Base-by-base conservation (phyloP, 768 basidiomycete species). In the Boletus eberwhitei region DNA sequence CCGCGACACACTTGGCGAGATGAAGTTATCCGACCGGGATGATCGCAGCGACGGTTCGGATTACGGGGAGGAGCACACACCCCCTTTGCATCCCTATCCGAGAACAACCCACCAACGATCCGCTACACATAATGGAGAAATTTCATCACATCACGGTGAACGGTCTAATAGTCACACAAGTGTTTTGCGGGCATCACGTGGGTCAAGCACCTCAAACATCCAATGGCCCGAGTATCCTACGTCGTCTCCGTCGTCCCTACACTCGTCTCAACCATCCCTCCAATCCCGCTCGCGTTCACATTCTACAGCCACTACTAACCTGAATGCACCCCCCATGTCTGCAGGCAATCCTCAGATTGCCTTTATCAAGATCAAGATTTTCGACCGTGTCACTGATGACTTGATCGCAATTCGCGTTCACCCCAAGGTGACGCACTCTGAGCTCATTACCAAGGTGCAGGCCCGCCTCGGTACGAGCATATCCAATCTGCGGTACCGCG, bases 311-410 rank as follows among this genome's bases (percentile, higher is more conserved):
- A 69, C 66, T 31, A 68, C 64, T 42, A 85, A 72, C 56, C 63
- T 83, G 50, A 89, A 84, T 63, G 82, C 75, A 31, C 88, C 89
- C 12, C 77, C 85, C 21, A 88, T 92, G 62, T 92, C 90, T 47
- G 83, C 86, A 17, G 81, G 80, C 42, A 90, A 89, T 58, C 84
- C 86, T 6, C 87, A 90, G 65, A 84, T 86, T 14, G 90, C 95
- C 22, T 98, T 94, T 73, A 81, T 98, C 61, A 99, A 98, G 75
- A 97, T 99, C 75, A 99, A 99, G 75, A 93, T 99, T 42, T 97
- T 97, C 69, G 91, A 97, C 73, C 84, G 90, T 37, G 79, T 87
- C 52, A 87, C 93, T 24, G 95, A 98, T 67, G 97, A 99, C 70
- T 76, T 98, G 51, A 93, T 98, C 59, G 97, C 97, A 5, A 97